Evolutionary conservation across 2,329 filamentous ascomycete genomes (phyloP).

Genomic region (Epichloe elymi): DNA sequence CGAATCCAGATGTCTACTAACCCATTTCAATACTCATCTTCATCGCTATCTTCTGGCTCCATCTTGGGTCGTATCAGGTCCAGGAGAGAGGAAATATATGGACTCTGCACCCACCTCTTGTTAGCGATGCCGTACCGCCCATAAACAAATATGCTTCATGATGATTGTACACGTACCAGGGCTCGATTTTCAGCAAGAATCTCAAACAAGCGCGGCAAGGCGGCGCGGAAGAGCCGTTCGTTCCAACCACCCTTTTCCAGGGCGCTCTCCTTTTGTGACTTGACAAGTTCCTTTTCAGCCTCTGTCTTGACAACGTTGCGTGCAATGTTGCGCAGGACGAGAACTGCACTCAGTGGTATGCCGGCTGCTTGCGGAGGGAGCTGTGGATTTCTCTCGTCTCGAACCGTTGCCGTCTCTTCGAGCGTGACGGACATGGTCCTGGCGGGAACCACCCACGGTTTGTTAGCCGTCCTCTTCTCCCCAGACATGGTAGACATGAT

Average conservation of each 20-base stretch:
- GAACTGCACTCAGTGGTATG: slow-evolving; percentile 62
- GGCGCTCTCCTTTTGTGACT: slow-evolving; percentile 29
- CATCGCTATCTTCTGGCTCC: slow-evolving; percentile 14
- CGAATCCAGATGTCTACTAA: not conserved
- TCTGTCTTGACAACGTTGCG: slow-evolving; percentile 50
- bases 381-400: slow-evolving; percentile 46
- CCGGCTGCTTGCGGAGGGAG: slow-evolving; percentile 55
- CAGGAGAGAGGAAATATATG: slow-evolving; percentile 27
- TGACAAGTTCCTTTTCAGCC: slow-evolving; percentile 39
- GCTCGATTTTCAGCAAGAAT: slow-evolving; percentile 56
- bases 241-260: slow-evolving; percentile 47
- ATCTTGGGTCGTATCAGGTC: slow-evolving; percentile 21
- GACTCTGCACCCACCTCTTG: slow-evolving; percentile 17
- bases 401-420: slow-evolving; percentile 42
- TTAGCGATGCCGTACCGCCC: slow-evolving; percentile 6
- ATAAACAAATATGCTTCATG: not conserved
- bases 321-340: slow-evolving; percentile 70
- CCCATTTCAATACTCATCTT: slow-evolving; percentile 4
- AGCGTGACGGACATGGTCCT: slow-evolving; percentile 40
- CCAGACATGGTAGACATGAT: slow-evolving; percentile 28
- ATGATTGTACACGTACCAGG: slow-evolving; percentile 30
- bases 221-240: slow-evolving; percentile 52
- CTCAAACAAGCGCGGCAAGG: slow-evolving; percentile 52
- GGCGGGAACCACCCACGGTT: slow-evolving; percentile 38
- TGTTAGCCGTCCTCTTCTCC: slow-evolving; percentile 11